Conservation (phyloP, 257 asterid genomes). For the Capsicum pubescens region DNA sequence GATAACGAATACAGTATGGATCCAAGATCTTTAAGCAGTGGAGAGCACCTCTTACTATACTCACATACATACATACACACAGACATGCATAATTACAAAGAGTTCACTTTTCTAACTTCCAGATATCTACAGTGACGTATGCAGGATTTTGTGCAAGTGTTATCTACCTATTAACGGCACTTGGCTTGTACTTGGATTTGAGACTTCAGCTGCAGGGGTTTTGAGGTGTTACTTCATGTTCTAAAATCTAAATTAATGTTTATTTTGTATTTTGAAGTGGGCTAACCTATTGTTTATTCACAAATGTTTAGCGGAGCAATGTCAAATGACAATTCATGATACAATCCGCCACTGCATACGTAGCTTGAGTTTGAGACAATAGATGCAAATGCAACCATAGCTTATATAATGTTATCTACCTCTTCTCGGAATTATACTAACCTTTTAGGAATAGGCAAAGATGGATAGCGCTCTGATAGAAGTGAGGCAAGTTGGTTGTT, state of each 20-base stretch:
- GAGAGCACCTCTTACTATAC: background rate
- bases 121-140: background rate
- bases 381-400: background rate
- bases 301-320: background rate
- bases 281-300: background rate
- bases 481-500: constrained; percentile 54
- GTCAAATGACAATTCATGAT: background rate
- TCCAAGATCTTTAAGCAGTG: background rate
- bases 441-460: constrained; percentile 73
- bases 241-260: background rate
- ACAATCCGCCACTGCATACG: accelerated
- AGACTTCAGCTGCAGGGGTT: background rate
- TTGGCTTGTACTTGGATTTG: background rate
- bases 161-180: background rate
- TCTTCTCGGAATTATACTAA: background rate
- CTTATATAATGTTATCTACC: background rate
- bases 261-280: background rate
- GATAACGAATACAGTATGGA: background rate
- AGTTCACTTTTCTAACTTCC: background rate
- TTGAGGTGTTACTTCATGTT: background rate
- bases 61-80: background rate
- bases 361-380: background rate
- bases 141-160: background rate
- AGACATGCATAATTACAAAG: background rate
- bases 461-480: constrained; percentile 63